These are phyloP conservation scores for Craterostigma plantagineum DNA, from an alignment of 257 asterid genomes.

Conservation along the genomic window DNA sequence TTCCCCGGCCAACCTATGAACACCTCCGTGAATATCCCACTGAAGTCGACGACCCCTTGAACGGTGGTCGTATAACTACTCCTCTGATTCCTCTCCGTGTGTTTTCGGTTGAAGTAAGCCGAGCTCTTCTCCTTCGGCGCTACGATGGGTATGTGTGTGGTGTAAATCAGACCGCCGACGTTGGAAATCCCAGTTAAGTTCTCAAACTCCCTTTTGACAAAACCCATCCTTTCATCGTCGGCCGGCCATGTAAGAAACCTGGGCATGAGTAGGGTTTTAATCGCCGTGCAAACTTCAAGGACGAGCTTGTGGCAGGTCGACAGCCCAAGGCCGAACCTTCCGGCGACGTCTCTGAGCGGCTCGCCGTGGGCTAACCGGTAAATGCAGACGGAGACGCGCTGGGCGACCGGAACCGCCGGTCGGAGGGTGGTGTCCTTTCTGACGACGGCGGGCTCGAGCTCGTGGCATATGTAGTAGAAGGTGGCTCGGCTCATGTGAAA, in stretches of 20 bases:
- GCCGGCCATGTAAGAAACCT: slow-evolving; percentile 68
- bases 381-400: slow-evolving; percentile 78
- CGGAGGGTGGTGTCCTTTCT: slow-evolving; percentile 78
- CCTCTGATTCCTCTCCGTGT: slow-evolving; percentile 65
- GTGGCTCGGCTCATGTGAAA: slow-evolving; percentile 66
- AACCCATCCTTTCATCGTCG: slow-evolving; percentile 16
- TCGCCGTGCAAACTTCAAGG: slow-evolving; percentile 72
- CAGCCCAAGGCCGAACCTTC: slow-evolving; percentile 74
- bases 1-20: slow-evolving; percentile 96
- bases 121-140: slow-evolving; percentile 50
- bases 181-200: slow-evolving; percentile 27
- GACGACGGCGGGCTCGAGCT: slow-evolving; percentile 46
- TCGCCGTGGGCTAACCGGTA: slow-evolving; percentile 84
- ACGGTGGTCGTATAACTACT: slow-evolving; percentile 58
- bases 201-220: slow-evolving; percentile 24
- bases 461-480: slow-evolving; percentile 45
- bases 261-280: slow-evolving; percentile 43
- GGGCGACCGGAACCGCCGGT: slow-evolving; percentile 66
- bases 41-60: slow-evolving; percentile 64
- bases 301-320: slow-evolving; percentile 85
- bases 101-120: slow-evolving; percentile 53
- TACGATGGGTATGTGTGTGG: slow-evolving; percentile 60
- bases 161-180: slow-evolving; percentile 51
- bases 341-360: slow-evolving; percentile 74
- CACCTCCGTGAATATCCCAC: slow-evolving; percentile 51